These are phyloP conservation scores for Dioszegia hungarica DNA, from an alignment of 768 basidiomycete genomes.

Conservation along the genomic window DNA sequence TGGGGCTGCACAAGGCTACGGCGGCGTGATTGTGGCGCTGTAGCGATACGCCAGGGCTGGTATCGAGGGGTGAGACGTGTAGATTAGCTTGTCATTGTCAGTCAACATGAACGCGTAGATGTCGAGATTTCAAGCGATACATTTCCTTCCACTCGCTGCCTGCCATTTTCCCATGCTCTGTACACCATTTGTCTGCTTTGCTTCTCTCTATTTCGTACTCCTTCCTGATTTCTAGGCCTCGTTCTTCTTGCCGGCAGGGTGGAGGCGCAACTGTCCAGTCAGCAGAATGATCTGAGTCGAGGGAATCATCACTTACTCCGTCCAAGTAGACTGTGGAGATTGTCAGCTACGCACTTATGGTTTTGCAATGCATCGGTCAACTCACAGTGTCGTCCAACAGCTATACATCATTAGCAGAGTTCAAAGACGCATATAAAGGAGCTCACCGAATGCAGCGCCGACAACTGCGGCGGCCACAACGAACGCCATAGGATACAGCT, in stretches of 20 bases:
- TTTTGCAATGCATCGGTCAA: background rate
- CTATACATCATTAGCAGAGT: background rate
- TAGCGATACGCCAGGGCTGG: background rate
- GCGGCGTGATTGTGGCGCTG: slow-evolving; percentile 6
- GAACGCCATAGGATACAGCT: slow-evolving; percentile 48
- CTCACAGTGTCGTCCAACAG: slow-evolving; percentile 32
- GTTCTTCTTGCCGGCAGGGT: slow-evolving; percentile 17
- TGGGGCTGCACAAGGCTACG: slow-evolving; percentile 12
- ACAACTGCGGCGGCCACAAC: slow-evolving; percentile 42
- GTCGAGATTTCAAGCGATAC: background rate
- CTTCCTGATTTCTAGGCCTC: background rate
- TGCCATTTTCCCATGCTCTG: no score
- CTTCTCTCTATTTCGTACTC: background rate
- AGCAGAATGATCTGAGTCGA: background rate
- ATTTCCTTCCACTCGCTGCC: background rate
- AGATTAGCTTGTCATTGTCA: background rate
- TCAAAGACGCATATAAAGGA: background rate
- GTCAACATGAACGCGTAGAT: background rate
- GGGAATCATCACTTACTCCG: slow-evolving; percentile 27
- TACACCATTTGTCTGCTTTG: no score
- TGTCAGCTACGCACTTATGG: background rate
- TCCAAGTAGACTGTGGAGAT: slow-evolving; percentile 34
- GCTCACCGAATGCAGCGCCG: slow-evolving; percentile 42
- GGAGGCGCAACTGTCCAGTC: slow-evolving; percentile 24
- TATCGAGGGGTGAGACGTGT: background rate